These are phyloP conservation scores for Claviceps citrina DNA, from an alignment of 2,329 filamentous ascomycete genomes.

Conservation along the genomic window DNA sequence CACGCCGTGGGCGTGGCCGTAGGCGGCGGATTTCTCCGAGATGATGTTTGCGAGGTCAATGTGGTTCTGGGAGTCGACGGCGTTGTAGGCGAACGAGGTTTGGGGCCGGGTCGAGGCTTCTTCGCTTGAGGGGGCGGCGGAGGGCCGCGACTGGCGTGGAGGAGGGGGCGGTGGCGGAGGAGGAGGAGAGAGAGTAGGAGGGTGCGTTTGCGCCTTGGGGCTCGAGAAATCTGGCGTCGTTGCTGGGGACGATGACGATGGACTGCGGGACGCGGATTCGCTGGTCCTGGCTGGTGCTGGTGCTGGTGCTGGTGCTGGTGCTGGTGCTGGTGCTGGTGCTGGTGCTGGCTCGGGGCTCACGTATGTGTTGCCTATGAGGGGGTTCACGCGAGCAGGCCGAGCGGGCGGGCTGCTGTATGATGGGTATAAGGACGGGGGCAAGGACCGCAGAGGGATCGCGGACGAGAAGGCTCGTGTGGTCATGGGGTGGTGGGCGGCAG, in stretches of 20 bases:
- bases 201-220: conserved; percentile 8
- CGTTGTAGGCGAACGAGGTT: conserved; percentile 4
- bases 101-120: neutral
- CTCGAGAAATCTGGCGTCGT: conserved; percentile 1
- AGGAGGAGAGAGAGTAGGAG: no score
- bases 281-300: neutral
- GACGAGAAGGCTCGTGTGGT: conserved; percentile 18
- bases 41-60: conserved; percentile 23
- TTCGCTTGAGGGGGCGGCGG: conserved; percentile 4
- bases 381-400: conserved; percentile 13
- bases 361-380: conserved; percentile 18
- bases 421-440: no score
- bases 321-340: no score
- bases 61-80: conserved; percentile 9
- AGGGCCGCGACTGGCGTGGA: conserved; percentile 10
- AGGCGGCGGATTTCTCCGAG: conserved; percentile 15
- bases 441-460: conserved; percentile 14
- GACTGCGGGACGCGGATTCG: conserved; percentile 6
- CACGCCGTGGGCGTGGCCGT: conserved; percentile 9
- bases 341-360: conserved; percentile 7
- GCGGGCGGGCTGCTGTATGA: no score
- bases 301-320: no score
- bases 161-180: no score
- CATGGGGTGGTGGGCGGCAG: conserved; percentile 6
- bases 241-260: neutral